Base-by-base conservation (phyloP, 805 yeast species). In the Ogataea paraovalis region DNA sequence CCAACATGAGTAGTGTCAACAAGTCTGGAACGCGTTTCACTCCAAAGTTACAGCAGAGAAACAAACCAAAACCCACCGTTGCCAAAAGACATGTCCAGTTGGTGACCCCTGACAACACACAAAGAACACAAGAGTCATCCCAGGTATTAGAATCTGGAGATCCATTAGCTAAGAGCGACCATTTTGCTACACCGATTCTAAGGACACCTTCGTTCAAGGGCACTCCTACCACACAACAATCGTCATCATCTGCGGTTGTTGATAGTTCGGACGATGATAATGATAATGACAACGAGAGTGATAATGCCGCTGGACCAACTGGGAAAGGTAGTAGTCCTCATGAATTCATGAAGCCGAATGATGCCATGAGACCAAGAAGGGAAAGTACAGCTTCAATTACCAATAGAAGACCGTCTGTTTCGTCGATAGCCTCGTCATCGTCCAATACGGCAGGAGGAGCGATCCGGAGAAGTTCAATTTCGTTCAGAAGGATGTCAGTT, bases 1-100 rank as follows among this genome's bases (percentile, higher is more conserved):
- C 2, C n/a, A 45, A 32, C 7, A 61, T 61, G 62, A 59, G 62
- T 53, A 52, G 60, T 39, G 56, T 64, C 42, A 64, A 78, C 51
- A 79, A 79, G 57, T 72, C 80, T 43, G 77, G 82, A 22, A 75
- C 85, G 12, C 79, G 85, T 47, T 85, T 85, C 64, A 71, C 76
- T n/a, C 90, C 90, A 2, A 83, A 82, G 51, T 56, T 69, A 10
- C 72, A 64, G 1, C 65, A 60, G 42, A 59, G 71, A 46, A 57
- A 51, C 45, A 52, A 44, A 22, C 45, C 50, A 14, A 39, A 13
- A 14, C 25, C 45, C 22, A n/a, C 32, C 33, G 14, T 16, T 23
- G 30, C 4, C 18, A 16, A 22, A 12, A 4, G 18, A 14, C 44
- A 32, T n/a, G 30, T 32, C 13, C 30, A 20, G 14, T 14, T 22